Evolutionary conservation across 306 rosid species (phyloP).

Genomic region (Cucurbita moschata): DNA sequence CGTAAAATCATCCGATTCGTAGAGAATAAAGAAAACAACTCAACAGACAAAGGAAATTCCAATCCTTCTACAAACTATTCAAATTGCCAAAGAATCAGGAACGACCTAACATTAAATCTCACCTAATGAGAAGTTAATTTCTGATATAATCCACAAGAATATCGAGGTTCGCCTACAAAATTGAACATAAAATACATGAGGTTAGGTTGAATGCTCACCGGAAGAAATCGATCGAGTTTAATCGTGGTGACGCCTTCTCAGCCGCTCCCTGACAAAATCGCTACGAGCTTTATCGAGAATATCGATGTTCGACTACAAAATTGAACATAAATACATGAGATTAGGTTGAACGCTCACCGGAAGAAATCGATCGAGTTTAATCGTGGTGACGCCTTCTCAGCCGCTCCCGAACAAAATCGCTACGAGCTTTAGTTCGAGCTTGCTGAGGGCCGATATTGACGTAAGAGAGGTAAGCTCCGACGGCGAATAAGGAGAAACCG

Average conservation of each 20-base stretch:
- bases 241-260: too few species aligned
- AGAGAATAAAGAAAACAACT: not conserved
- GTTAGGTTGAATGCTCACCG: too few species aligned
- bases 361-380: not conserved
- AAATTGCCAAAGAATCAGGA: not conserved
- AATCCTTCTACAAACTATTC: not conserved
- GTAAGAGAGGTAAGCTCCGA: conserved; percentile 23
- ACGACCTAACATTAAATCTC: not conserved
- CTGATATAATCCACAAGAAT: not conserved
- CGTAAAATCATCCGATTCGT: not conserved
- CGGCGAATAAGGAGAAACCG: conserved; percentile 21
- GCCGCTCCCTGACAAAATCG: too few species aligned
- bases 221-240: too few species aligned
- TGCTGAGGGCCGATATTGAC: conserved; percentile 31
- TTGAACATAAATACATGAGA: not conserved
- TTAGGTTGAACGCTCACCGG: not conserved
- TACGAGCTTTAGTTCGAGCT: conserved; percentile 32
- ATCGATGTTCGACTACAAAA: not conserved
- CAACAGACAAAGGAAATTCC: not conserved
- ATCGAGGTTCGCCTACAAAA: not conserved
- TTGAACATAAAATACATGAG: too few species aligned
- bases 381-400: conserved; percentile 22
- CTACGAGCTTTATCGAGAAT: too few species aligned
- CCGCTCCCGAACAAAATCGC: conserved; percentile 21
- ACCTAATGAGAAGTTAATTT: not conserved